phyloP scores from a whole-genome alignment of 2,329 filamentous ascomycete genomes.

The Magnaporthiopsis rhizophila region DNA sequence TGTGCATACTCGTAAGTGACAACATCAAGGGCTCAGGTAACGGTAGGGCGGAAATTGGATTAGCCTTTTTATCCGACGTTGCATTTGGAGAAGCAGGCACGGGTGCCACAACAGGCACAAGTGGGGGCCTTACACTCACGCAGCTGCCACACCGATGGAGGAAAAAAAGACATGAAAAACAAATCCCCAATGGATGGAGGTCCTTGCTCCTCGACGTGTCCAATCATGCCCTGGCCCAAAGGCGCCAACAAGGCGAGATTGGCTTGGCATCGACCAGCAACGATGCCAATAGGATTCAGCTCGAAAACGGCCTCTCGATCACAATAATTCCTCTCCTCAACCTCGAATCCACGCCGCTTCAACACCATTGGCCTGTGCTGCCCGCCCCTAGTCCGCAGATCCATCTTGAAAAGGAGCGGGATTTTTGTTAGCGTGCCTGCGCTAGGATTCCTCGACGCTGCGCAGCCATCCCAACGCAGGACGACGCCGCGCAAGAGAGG shows the following conservation, averaged over 20 bases:
- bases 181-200: background rate
- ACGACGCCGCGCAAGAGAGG: background rate
- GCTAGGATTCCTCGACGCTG: background rate
- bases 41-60: background rate
- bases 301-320: background rate
- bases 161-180: background rate
- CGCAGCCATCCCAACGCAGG: background rate
- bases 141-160: background rate
- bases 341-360: background rate
- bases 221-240: background rate
- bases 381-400: background rate
- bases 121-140: background rate
- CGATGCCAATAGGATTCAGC: background rate
- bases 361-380: background rate
- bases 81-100: background rate
- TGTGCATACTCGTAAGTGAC: background rate
- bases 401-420: background rate
- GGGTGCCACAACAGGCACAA: background rate
- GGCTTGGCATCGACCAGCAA: background rate
- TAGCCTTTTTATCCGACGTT: background rate
- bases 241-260: background rate
- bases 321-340: background rate
- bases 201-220: background rate
- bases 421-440: background rate
- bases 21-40: too few species aligned